These are phyloP conservation scores for Clarireedia monteithiana DNA, from an alignment of 2,329 filamentous ascomycete species.

Conservation along the genomic window DNA sequence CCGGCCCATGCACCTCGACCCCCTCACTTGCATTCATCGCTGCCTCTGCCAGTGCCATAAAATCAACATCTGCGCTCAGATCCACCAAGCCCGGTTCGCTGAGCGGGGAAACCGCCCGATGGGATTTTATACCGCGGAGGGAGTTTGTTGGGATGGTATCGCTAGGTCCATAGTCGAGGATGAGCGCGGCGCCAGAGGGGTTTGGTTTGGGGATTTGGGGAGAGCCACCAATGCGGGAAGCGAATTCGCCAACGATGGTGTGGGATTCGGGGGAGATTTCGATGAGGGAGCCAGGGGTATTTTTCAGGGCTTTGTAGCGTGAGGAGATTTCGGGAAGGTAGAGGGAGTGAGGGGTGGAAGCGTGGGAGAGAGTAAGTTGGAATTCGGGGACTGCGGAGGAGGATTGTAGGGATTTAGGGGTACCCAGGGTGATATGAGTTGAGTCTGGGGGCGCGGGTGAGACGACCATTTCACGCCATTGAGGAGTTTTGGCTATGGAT, in stretches of 20 bases:
- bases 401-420: conserved; percentile 42
- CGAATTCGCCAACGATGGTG: conserved; percentile 74
- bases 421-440: conserved; percentile 45
- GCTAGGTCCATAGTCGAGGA: conserved; percentile 86
- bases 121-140: conserved; percentile 76
- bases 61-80: conserved; percentile 89
- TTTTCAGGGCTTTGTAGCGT: conserved; percentile 70
- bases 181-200: conserved; percentile 80
- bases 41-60: conserved; percentile 75
- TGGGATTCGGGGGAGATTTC: conserved; percentile 87
- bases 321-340: conserved; percentile 77
- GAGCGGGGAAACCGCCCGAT: conserved; percentile 73
- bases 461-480: conserved; percentile 81
- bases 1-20: conserved; percentile 87
- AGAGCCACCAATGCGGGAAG: conserved; percentile 71
- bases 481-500: conserved; percentile 34
- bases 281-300: conserved; percentile 61
- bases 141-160: conserved; percentile 79
- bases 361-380: conserved; percentile 69
- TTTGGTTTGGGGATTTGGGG: conserved; percentile 43
- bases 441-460: conserved; percentile 53
- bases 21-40: conserved; percentile 67
- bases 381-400: conserved; percentile 64
- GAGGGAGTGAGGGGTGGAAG: conserved; percentile 71
- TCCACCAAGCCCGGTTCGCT: conserved; percentile 75